Evolutionary conservation across 495 filamentous ascomycete genomes (phyloP).

Genomic region (Penicillium mononematosum): DNA sequence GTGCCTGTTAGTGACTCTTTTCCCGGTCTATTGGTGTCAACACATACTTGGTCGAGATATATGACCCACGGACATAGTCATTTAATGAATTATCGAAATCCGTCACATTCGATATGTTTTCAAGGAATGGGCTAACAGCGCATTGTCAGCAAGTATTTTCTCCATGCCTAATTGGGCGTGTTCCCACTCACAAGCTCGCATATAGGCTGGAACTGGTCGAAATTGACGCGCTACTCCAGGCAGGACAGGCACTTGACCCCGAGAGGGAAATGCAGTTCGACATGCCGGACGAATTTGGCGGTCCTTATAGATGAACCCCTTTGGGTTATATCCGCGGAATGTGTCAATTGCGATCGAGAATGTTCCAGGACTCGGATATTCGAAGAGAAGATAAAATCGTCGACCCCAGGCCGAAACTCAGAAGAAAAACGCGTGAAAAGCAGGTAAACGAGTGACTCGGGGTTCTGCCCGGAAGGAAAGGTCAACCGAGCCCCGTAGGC

Average conservation of each 20-base stretch:
- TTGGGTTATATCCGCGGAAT: constrained; percentile 25
- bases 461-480: constrained; percentile 27
- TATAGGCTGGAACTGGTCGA: constrained; percentile 66
- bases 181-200: constrained; percentile 68
- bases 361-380: constrained; percentile 9
- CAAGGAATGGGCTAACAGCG: constrained; percentile 74
- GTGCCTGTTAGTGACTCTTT: constrained; percentile 18
- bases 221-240: constrained; percentile 79
- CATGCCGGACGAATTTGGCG: constrained; percentile 30
- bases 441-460: constrained; percentile 39
- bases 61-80: constrained; percentile 70
- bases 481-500: constrained; percentile 24
- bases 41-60: constrained; percentile 71
- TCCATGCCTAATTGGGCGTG: background rate
- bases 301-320: constrained; percentile 8
- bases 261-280: constrained; percentile 72
- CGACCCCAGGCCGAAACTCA: constrained; percentile 26
- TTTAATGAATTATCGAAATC: constrained; percentile 77
- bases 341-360: constrained; percentile 23
- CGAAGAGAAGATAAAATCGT: constrained; percentile 3
- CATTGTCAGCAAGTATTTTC: constrained; percentile 24
- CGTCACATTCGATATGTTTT: constrained; percentile 69
- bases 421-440: constrained; percentile 18
- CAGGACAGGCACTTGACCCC: constrained; percentile 76
- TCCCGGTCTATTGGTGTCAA: background rate